phyloP scores from a whole-genome alignment of 2,329 filamentous ascomycete species.

The Cadophora luteo-olivacea region DNA sequence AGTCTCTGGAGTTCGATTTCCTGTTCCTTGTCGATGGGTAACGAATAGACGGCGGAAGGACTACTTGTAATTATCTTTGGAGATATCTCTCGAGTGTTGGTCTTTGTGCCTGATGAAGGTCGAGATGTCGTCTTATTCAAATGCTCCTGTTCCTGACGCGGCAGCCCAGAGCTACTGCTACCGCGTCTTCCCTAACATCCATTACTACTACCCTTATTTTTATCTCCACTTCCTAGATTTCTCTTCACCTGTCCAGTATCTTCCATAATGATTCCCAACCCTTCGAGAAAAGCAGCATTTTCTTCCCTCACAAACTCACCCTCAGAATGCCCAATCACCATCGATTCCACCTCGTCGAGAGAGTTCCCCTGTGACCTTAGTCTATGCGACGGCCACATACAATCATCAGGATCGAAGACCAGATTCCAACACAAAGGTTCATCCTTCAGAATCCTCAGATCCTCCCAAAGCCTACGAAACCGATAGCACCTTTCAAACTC shows the following conservation, averaged over 20 bases:
- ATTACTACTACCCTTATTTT: no score
- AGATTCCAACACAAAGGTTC: no score
- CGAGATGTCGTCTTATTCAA: no score
- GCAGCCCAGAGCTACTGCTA: conserved; percentile 1
- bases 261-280: background rate
- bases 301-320: background rate
- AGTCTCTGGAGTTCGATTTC: background rate
- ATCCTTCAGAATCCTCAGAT: no score
- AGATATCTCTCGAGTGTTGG: no score
- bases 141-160: conserved; percentile 10
- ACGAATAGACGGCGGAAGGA: no score
- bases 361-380: background rate
- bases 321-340: no score
- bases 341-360: no score
- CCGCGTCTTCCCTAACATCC: background rate
- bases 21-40: background rate
- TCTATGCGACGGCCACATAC: background rate
- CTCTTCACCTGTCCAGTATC: background rate
- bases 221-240: no score
- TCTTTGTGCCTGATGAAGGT: no score
- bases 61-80: background rate
- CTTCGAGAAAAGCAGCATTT: background rate
- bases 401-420: no score
- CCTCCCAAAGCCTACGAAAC: background rate
- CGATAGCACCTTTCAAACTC: background rate